Conservation (phyloP, 1,284 basidiomycete species). For the Austroboletus novae-zelandiae region DNA sequence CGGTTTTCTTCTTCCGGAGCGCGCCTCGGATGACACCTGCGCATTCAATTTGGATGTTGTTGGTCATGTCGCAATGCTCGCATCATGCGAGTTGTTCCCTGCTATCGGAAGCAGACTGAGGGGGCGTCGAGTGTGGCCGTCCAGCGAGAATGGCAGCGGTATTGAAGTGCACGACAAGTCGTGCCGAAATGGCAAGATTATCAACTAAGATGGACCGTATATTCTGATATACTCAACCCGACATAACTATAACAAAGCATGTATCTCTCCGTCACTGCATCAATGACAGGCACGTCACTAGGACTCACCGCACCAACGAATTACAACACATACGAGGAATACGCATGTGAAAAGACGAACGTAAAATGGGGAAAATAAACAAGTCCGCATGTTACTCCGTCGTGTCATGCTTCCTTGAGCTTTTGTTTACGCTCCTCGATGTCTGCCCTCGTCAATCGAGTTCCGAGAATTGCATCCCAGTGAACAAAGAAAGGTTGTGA, state of each 20-base stretch:
- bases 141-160: too few species aligned
- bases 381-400: neutral
- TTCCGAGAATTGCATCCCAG: conserved; percentile 81
- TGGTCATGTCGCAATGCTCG: conserved; percentile 86
- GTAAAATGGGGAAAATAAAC: neutral
- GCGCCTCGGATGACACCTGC: conserved; percentile 90
- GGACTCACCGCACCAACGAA: neutral
- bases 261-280: neutral
- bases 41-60: conserved; percentile 82
- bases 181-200: neutral
- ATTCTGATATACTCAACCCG: neutral
- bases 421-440: conserved; percentile 47
- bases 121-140: neutral
- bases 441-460: conserved; percentile 75
- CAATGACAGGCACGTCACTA: neutral
- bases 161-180: too few species aligned
- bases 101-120: conserved; percentile 17
- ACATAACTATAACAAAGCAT: neutral
- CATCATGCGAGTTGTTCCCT: conserved; percentile 94
- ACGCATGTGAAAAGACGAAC: conserved; percentile 1
- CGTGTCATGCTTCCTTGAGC: conserved; percentile 25
- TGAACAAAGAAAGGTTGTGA: conserved; percentile 93
- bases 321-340: neutral
- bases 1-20: conserved; percentile 23
- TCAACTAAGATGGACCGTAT: too few species aligned